Evolutionary conservation across 1,284 basidiomycete genomes (phyloP).

Genomic region (Sporisorium scitamineum): DNA sequence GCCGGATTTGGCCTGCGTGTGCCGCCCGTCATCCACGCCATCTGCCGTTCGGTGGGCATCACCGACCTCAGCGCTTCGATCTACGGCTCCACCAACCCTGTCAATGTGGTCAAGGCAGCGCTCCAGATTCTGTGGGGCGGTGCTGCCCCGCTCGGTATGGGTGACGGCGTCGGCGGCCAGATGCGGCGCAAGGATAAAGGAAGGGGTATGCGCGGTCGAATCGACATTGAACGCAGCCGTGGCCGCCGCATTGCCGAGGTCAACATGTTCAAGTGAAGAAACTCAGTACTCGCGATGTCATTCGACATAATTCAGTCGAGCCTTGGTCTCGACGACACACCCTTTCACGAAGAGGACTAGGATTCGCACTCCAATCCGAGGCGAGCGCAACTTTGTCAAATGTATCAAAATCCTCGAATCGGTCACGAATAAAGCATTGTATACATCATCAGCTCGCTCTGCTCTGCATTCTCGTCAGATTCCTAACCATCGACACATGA

Average conservation of each 20-base stretch:
- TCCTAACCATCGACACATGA: background rate
- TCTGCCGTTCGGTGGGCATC: conserved; percentile 92
- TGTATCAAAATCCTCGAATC: background rate
- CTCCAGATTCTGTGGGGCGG: conserved; percentile 68
- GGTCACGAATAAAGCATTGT: background rate
- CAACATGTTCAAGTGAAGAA: conserved; percentile 35
- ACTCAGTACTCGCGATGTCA: background rate
- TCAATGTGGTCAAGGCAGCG: conserved; percentile 74
- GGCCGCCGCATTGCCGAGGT: conserved; percentile 61
- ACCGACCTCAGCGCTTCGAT: conserved; percentile 94
- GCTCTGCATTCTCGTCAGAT: background rate
- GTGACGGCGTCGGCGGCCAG: conserved; percentile 64
- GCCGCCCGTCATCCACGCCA: conserved; percentile 85
- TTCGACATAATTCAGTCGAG: too few relatives aligned
- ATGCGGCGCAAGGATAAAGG: conserved; percentile 66
- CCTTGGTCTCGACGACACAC: background rate
- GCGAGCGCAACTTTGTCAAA: too few relatives aligned
- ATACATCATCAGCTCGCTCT: background rate
- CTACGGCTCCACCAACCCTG: conserved; percentile 87
- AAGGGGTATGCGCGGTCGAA: conserved; percentile 55
- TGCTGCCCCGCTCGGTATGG: conserved; percentile 61
- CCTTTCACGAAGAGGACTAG: too few relatives aligned
- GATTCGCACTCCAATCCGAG: too few relatives aligned
- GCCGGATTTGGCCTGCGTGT: conserved; percentile 89
- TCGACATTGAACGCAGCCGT: conserved; percentile 60